phyloP scores from a whole-genome alignment of 225 moss, liverwort and hornwort species.

The Sphagnum tenellum region DNA sequence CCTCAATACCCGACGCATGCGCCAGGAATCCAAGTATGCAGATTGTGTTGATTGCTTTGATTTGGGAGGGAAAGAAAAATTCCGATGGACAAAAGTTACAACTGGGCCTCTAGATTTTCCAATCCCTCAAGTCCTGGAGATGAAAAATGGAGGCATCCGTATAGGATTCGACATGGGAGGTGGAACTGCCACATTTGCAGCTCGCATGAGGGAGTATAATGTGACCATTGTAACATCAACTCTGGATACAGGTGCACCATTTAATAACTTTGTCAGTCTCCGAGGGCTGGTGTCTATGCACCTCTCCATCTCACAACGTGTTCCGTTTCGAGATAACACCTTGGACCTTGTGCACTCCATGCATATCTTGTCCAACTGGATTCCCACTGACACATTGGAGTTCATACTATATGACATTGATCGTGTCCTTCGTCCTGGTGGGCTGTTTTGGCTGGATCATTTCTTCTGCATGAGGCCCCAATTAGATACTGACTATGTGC shows the following conservation, averaged over 20 bases:
- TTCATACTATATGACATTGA: not conserved
- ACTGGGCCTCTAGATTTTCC: constrained; percentile 19
- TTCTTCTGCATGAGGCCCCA: not conserved
- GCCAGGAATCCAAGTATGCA: constrained; percentile 17
- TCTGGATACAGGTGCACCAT: too few relatives aligned
- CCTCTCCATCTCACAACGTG: not conserved
- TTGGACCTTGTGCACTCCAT: not conserved
- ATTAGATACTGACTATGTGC: not conserved
- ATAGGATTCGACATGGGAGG: too few relatives aligned
- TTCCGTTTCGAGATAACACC: not conserved
- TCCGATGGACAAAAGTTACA: constrained; percentile 15
- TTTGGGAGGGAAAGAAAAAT: constrained; percentile 27
- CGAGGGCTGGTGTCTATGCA: not conserved
- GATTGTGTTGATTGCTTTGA: constrained; percentile 43
- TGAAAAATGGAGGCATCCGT: constrained; percentile 10
- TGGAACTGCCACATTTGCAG: too few relatives aligned
- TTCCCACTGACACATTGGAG: not conserved
- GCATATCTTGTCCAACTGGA: constrained; percentile 1
- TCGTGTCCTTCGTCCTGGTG: not conserved
- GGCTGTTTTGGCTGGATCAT: not conserved
- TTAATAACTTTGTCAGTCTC: too few relatives aligned
- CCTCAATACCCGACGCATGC: constrained; percentile 16
- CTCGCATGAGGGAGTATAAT: too few relatives aligned
- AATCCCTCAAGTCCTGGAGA: constrained; percentile 19
- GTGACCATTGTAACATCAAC: too few relatives aligned